Evolutionary conservation across 495 filamentous ascomycete genomes (phyloP), one percentile per base, ranked within the genome.

Genomic region (Trichoderma virens): DNA sequence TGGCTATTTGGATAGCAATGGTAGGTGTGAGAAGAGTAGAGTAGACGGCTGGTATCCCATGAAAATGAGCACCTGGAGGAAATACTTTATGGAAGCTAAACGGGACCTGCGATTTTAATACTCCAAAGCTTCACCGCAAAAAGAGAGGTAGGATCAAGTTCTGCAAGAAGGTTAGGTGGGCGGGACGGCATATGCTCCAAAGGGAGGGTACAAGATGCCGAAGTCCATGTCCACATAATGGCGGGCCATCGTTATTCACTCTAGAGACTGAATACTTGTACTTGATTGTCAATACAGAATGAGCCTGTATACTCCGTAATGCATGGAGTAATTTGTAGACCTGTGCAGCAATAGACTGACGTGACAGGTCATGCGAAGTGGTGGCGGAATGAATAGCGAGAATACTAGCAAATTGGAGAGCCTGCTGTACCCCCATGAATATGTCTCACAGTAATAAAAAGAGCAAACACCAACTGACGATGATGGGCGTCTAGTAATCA

Each of bases 371-470:
- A n/a, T n/a, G n/a, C n/a, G n/a, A n/a, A n/a, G n/a, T 9, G 43
- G 43, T 47, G 43, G 43, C 43, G 43, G 39, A 20, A n/a, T n/a
- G n/a, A 47, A 20, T 5, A n/a, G 18, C n/a, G 34, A 20, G 43
- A 7, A 23, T 1, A 20, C 43, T 47, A 23, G 18, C 43, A 9
- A 23, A 9, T 7, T 7, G 20, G 43, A 47, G 18, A 23, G 43
- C 51, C 5, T 13, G 25, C 23, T 14, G 25, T 27, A 45, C 51
- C 7, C 11, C 25, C 25, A 4, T 28, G 20, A 20, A n/a, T 16
- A 56, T 56, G 51, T 56, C 51, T 56, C 51, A 56, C 51, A 30
- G 25, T 56, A 56, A 56, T 56, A 56, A 11, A 30, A 56, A 28
- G 27, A 56, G 51, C 25, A 28, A 56, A 56, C 51, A 30, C 41